Evolutionary conservation across 2,329 filamentous ascomycete species (phyloP).

Genomic region (Mycocentrospora acerina): DNA sequence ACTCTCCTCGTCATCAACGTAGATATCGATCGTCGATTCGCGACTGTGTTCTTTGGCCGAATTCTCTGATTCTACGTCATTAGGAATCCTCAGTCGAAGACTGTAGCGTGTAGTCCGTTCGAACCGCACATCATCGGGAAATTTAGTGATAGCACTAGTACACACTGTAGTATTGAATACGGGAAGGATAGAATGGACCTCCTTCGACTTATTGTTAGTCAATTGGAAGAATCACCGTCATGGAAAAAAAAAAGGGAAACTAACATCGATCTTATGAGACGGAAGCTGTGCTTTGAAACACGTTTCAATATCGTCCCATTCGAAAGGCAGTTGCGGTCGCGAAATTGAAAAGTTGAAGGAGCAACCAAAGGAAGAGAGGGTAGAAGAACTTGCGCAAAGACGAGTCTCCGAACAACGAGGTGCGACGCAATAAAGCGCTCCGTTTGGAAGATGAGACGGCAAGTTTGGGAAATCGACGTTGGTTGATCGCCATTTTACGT

Average conservation of each 20-base stretch:
- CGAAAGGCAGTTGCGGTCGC: conserved; percentile 8
- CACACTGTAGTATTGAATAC: conserved; percentile 14
- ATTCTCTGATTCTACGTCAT: conserved; percentile 2
- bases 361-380: conserved; percentile 3
- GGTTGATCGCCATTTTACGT: conserved; percentile 26
- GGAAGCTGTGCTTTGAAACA: conserved; percentile 26
- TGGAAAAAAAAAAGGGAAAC: background rate
- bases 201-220: background rate
- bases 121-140: conserved; percentile 30
- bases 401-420: conserved; percentile 7
- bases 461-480: conserved; percentile 19
- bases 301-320: conserved; percentile 19
- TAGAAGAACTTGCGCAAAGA: background rate
- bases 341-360: conserved; percentile 13
- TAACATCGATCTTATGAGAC: background rate
- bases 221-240: background rate
- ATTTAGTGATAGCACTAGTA: conserved; percentile 21
- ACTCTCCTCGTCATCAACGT: background rate
- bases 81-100: conserved; percentile 15
- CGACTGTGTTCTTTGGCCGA: background rate
- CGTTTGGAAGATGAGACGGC: conserved; percentile 7
- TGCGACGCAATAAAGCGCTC: conserved; percentile 23
- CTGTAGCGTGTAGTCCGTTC: conserved; percentile 32
- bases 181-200: conserved; percentile 7
- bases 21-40: background rate